These are phyloP conservation scores for Termitomyces sp. DNA, from an alignment of 768 basidiomycete species.

Conservation along the genomic window DNA sequence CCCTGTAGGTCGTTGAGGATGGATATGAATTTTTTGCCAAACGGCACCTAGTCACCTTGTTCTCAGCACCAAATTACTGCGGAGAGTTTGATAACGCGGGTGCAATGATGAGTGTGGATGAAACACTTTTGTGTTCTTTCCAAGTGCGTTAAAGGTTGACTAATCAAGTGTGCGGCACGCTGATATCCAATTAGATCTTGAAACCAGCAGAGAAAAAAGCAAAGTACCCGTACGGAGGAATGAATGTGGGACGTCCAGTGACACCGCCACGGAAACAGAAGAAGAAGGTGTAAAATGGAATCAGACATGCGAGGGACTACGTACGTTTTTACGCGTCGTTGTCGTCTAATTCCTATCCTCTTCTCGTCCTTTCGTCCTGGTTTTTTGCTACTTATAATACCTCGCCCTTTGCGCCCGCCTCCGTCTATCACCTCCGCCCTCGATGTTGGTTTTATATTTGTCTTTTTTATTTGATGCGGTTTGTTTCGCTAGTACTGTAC, in stretches of 20 bases:
- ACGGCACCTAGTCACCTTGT: conserved; percentile 92
- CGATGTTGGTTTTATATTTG: conserved; percentile 14
- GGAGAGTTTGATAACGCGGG: conserved; percentile 99
- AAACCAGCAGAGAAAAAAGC: conserved; percentile 99
- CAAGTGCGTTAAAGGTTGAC: conserved; percentile 49
- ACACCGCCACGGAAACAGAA: conserved; percentile 97
- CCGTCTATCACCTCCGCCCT: background rate
- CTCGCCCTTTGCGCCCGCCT: background rate
- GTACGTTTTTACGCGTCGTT: conserved; percentile 14
- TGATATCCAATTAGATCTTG: conserved; percentile 60
- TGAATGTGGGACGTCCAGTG: conserved; percentile 83
- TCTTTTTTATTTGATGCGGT: conserved; percentile 10
- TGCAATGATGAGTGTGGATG: conserved; percentile 99
- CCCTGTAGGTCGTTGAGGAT: conserved; percentile 86
- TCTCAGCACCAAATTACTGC: conserved; percentile 94
- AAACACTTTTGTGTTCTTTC: conserved; percentile 96
- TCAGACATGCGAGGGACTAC: conserved; percentile 17
- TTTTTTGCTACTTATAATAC: conserved; percentile 12
- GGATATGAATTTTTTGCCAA: conserved; percentile 99
- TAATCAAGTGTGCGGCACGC: background rate
- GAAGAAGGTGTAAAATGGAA: conserved; percentile 85
- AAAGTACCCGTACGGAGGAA: conserved; percentile 85
- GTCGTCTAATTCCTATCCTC: conserved; percentile 10
- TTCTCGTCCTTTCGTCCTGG: conserved; percentile 8
- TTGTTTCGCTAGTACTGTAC: conserved; percentile 16